Evolutionary conservation across 2,329 filamentous ascomycete species (phyloP).

Genomic region (Sodiomyces alkalinus): DNA sequence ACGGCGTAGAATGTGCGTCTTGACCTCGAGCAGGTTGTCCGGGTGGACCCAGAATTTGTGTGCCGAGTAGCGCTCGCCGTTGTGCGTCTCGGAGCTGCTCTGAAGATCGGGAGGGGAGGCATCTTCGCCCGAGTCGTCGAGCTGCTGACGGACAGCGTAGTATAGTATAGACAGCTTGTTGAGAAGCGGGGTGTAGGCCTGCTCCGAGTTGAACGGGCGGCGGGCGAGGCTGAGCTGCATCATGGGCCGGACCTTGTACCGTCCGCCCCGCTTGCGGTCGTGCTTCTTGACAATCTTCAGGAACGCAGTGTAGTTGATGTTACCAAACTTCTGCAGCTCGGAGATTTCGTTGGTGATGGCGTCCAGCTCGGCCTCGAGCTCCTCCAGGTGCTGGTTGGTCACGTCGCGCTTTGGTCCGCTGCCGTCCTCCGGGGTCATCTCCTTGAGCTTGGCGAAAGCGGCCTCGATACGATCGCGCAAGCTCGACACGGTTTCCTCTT

Average conservation of each 20-base stretch:
- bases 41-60: slow-evolving; percentile 96
- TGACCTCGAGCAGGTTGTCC: slow-evolving; percentile 92
- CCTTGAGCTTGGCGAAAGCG: slow-evolving; percentile 57
- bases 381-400: slow-evolving; percentile 41
- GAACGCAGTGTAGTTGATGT: slow-evolving; percentile 94
- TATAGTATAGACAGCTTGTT: slow-evolving; percentile 92
- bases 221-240: slow-evolving; percentile 81
- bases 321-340: slow-evolving; percentile 88
- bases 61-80: slow-evolving; percentile 63
- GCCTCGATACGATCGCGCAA: slow-evolving; percentile 39
- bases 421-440: slow-evolving; percentile 57
- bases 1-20: slow-evolving; percentile 83
- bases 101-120: slow-evolving; percentile 28
- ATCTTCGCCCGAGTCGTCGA: slow-evolving; percentile 39
- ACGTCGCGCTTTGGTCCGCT: slow-evolving; percentile 33
- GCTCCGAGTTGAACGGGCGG: slow-evolving; percentile 84
- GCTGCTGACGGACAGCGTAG: slow-evolving; percentile 75
- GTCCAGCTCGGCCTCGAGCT: slow-evolving; percentile 70
- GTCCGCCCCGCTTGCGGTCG: slow-evolving; percentile 75
- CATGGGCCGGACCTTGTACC: slow-evolving; percentile 81
- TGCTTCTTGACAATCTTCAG: slow-evolving; percentile 99
- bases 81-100: slow-evolving; percentile 38
- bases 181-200: slow-evolving; percentile 74
- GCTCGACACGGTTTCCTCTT: slow-evolving; percentile 55
- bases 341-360: slow-evolving; percentile 78